phyloP scores from a whole-genome alignment of 345 rosid species.

The Isatis tinctoria region DNA sequence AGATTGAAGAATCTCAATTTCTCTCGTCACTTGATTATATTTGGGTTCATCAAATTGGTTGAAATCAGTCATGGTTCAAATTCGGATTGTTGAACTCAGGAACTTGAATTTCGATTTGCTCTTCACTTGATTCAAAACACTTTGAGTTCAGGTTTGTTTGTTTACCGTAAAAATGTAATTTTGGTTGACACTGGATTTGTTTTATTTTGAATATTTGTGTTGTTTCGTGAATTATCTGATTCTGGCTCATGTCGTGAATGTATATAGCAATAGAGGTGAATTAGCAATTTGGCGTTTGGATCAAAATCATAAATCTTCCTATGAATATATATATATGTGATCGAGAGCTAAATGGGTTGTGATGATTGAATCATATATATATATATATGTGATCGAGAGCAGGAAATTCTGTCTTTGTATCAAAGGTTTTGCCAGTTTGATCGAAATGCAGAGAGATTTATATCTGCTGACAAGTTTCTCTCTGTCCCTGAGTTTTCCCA shows the following conservation, averaged over 20 bases:
- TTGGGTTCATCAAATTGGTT: background rate
- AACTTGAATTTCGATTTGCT: background rate
- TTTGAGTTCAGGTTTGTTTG: background rate
- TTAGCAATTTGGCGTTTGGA: background rate
- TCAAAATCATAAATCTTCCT: background rate
- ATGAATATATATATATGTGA: background rate
- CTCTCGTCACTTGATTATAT: too few species aligned
- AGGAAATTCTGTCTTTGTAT: constrained; percentile 75
- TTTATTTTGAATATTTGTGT: too few species aligned
- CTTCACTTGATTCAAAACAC: background rate
- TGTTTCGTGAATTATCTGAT: background rate
- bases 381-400: too few species aligned
- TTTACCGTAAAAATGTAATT: background rate
- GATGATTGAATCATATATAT: background rate
- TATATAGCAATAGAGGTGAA: background rate
- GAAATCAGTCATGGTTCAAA: background rate
- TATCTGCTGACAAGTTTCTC: constrained; percentile 77
- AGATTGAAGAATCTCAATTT: too few species aligned
- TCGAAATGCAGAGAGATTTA: constrained; percentile 64
- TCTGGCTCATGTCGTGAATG: background rate
- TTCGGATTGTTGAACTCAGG: background rate
- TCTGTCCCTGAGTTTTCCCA: constrained; percentile 87
- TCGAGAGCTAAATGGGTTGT: background rate
- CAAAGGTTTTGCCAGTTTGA: constrained; percentile 85
- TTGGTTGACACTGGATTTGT: background rate